Evolutionary conservation across 371 early-diverging fungal species (phyloP).

Genomic region (Saksenaea oblongispora): DNA sequence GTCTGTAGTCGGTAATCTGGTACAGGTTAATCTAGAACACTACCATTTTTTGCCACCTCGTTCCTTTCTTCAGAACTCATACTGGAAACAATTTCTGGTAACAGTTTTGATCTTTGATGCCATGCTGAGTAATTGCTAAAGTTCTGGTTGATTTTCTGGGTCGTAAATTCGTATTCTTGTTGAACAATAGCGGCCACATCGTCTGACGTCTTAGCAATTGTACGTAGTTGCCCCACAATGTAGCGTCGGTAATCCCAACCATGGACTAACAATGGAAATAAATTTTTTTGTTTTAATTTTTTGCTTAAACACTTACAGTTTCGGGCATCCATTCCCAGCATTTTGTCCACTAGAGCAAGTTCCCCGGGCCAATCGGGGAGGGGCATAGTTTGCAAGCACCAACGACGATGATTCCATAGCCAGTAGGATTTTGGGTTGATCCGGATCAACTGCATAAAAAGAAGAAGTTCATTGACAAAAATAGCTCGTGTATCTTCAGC

Average conservation of each 20-base stretch:
- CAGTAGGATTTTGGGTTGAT: constrained; percentile 89
- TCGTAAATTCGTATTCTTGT: constrained; percentile 84
- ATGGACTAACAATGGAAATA: constrained; percentile 70
- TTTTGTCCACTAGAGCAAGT: constrained; percentile 68
- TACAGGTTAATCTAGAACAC: neutral
- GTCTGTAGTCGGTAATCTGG: neutral
- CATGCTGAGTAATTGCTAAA: constrained; percentile 97
- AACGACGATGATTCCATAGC: constrained; percentile 94
- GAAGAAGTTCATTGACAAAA: constrained; percentile 60
- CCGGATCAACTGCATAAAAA: constrained; percentile 64
- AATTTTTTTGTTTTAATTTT: neutral
- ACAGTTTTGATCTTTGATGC: constrained; percentile 88
- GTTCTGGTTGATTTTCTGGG: constrained; percentile 81
- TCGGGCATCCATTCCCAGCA: constrained; percentile 85
- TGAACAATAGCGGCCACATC: constrained; percentile 27
- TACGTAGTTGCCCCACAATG: constrained; percentile 59
- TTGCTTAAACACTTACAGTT: constrained; percentile 74
- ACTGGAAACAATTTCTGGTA: constrained; percentile 60
- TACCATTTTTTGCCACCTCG: constrained; percentile 39
- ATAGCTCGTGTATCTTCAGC: constrained; percentile 32
- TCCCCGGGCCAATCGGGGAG: constrained; percentile 81
- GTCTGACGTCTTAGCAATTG: constrained; percentile 14
- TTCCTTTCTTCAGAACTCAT: constrained; percentile 47
- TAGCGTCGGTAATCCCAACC: constrained; percentile 94
- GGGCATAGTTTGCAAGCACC: constrained; percentile 81